Evolutionary conservation across 345 rosid genomes (phyloP), one percentile per base, ranked within the genome.

Genomic region (Euphorbia pulcherrima): DNA sequence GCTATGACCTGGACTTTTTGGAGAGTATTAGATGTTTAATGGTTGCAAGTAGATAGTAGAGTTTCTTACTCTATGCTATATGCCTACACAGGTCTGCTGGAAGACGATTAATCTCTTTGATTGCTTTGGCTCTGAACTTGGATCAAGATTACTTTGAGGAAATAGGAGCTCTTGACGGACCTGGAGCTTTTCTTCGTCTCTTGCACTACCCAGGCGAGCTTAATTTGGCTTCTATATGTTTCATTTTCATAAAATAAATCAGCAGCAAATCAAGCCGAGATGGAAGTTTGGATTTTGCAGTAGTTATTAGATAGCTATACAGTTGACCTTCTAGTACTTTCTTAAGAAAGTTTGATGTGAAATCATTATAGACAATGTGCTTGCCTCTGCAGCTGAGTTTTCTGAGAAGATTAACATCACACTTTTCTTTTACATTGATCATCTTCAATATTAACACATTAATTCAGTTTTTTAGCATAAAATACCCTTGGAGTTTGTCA

Each of bases 81-180:
- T 76, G 48, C 51, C 50, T 77, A 65, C 59, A 33, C 73, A 88
- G 97, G 78, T 80, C 79, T 77, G 82, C 70, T 68, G 96, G 87
- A 57, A 83, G 44, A 60, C 79, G 67, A 74, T 46, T 88, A 67
- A 53, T 85, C 68, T 79, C 83, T 35, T 71, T 90, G 77, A 65
- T 87, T 75, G 97, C 97, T 30, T n/a, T 89, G 80, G 94, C 96
- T 55, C 62, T 93, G 72, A 69, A 84, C 69, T 79, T 90, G 78
- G 90, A 89, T 40, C 85, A 85, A 54, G 76, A 83, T 72, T 83
- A 80, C 80, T 90, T 92, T 72, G 84, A 78, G 74, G 70, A 78
- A 75, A 52, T 87, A 9, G 96, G 92, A 67, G 93, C 88, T 18
- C 64, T 81, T 79, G 71, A 76, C 65, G 65, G 48, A 29, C 85